Evolutionary conservation across 345 rosid species (phyloP), one percentile per base, ranked within the genome.

Genomic region (Nasturtium officinale): DNA sequence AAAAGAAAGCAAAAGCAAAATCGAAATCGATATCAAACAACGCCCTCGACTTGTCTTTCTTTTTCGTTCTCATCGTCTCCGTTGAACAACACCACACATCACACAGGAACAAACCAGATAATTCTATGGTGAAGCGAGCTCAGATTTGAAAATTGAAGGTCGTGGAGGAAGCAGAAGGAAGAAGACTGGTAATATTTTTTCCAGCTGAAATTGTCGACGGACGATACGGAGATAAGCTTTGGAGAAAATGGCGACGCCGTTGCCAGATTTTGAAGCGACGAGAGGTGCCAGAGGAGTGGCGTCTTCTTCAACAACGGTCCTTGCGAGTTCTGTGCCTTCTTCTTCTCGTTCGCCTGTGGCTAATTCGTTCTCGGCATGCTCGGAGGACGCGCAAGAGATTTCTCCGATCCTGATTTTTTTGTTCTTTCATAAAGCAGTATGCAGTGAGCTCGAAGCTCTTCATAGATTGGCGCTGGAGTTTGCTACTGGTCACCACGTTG

Each of bases 371-470:
- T 58, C 48, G 48, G 20, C 48, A 2, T 8, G 48, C 48, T 43
- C 71, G 35, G 79, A 77, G 68, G 80, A 59, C 60, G 61, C 68
- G 16, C 86, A 80, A n/a, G 73, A 73, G 72, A 81, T 80, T 73
- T 87, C 96, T 32, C 98, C 98, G 81, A 87, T 92, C 78, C 68
- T 88, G 79, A 81, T 92, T 42, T 88, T 92, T 68, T 76, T 89
- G 20, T 86, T 84, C 79, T 92, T 92, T 67, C 96, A 92, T 60
- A 90, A 90, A 79, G 98, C 92, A 25, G 86, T 92, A 1, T 83
- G 87, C 43, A 84, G 83, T 64, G 98, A 92, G 87, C 95, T 92
- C 53, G 95, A 90, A 66, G 64, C 87, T 73, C 98, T 92, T 57
- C 98, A 90, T 75, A 85, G 74, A 53, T 69, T 83, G 77, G 90